phyloP scores from a whole-genome alignment of 1,139 yeast genomes.

The Yamadazyma dendronema region DNA sequence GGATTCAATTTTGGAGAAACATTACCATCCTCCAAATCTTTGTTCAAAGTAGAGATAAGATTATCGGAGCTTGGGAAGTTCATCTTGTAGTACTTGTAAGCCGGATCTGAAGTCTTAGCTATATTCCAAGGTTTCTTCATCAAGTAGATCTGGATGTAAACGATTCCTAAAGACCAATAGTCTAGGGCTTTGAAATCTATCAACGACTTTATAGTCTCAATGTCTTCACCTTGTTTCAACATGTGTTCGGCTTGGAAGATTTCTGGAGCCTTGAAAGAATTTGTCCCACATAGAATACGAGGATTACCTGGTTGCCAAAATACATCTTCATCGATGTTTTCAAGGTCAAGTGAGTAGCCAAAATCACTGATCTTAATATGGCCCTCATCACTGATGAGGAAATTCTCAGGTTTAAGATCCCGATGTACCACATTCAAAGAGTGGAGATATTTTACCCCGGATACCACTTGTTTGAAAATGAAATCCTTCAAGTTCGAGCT shows the following conservation, averaged over 20 bases:
- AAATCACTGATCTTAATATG: conserved; percentile 49
- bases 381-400: conserved; percentile 46
- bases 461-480: conserved; percentile 46
- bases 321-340: conserved; percentile 13
- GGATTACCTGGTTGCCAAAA: conserved; percentile 21
- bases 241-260: conserved; percentile 30
- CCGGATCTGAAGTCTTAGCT: conserved; percentile 29
- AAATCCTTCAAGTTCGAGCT: conserved; percentile 40
- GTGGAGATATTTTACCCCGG: conserved; percentile 48
- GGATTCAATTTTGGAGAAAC: conserved; percentile 24
- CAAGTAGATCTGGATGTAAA: conserved; percentile 44
- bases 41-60: conserved; percentile 17
- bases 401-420: conserved; percentile 57
- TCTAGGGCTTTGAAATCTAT: conserved; percentile 35
- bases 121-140: conserved; percentile 50
- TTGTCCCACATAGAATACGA: conserved; percentile 46
- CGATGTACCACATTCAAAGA: conserved; percentile 44
- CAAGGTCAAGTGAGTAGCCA: conserved; percentile 46
- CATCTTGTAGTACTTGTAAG: conserved; percentile 22
- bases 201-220: conserved; percentile 11
- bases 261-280: conserved; percentile 57
- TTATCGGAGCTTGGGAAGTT: conserved; percentile 22
- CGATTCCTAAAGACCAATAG: conserved; percentile 52
- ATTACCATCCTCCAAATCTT: conserved; percentile 24
- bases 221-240: conserved; percentile 9